Percentiles rank a stretch among this genome's conserved stretches.
Conservation (phyloP, 2,329 filamentous ascomycete species). For the Chaetomium sp. region DNA sequence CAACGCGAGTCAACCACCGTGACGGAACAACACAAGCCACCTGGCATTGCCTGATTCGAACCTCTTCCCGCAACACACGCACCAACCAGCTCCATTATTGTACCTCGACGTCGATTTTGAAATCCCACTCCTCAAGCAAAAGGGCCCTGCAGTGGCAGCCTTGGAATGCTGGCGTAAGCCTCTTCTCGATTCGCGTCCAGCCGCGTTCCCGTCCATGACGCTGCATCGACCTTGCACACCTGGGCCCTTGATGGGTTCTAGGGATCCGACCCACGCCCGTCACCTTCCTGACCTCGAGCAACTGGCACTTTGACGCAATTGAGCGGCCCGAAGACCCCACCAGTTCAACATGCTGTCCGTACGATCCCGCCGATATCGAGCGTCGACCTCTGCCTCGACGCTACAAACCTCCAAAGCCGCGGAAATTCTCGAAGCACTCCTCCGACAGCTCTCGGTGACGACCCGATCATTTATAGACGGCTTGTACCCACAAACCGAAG, state of each 20-base stretch:
- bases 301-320: slow-evolving; percentile 11
- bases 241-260: slow-evolving; percentile 32
- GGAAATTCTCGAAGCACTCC: slow-evolving; percentile 50
- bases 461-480: slow-evolving; percentile 28
- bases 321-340: neutral
- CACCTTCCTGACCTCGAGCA: neutral
- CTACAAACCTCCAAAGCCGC: slow-evolving; percentile 53
- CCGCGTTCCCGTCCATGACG: slow-evolving; percentile 24
- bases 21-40: no score
- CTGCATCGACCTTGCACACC: slow-evolving; percentile 13
- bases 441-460: slow-evolving; percentile 40
- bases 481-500: slow-evolving; percentile 43
- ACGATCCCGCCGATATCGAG: slow-evolving; percentile 53
- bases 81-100: neutral
- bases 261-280: slow-evolving; percentile 14
- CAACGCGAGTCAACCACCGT: no score
- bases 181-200: neutral
- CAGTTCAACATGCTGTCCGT: slow-evolving; percentile 41
- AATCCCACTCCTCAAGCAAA: neutral
- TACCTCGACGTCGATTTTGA: neutral
- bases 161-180: neutral
- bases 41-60: no score
- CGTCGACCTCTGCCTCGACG: slow-evolving; percentile 56
- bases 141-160: slow-evolving; percentile 8
- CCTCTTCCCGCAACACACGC: no score